phyloP scores from a whole-genome alignment of 169 alveolate species.

The Eimeria acervulina region DNA sequence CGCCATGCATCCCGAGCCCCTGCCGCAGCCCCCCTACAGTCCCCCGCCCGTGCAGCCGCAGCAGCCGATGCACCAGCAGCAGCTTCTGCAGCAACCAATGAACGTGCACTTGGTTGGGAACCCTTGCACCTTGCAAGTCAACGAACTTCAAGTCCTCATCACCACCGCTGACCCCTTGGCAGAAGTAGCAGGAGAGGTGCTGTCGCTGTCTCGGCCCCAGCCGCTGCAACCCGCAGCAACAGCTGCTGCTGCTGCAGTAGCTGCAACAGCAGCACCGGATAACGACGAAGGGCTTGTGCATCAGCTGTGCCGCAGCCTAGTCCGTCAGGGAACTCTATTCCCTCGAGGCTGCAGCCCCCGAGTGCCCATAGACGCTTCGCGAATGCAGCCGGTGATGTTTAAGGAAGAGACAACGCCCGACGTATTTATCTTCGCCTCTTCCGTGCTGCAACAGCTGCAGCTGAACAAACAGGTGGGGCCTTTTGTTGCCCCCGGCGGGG shows the following conservation, averaged over 20 bases:
- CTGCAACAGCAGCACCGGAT: neutral
- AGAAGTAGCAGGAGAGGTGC: conserved; percentile 75
- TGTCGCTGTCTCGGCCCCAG: conserved; percentile 37
- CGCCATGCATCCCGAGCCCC: conserved; percentile 79
- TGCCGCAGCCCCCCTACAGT: conserved; percentile 79
- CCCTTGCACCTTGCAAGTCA: conserved; percentile 73
- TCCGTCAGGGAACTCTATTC: conserved; percentile 77
- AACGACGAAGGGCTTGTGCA: conserved; percentile 23
- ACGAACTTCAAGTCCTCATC: conserved; percentile 69
- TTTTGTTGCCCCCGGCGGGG: neutral
- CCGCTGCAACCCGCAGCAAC: neutral
- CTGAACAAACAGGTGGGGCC: neutral
- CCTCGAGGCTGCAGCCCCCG: conserved; percentile 79
- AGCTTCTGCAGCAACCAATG: conserved; percentile 1
- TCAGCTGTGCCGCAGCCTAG: conserved; percentile 62
- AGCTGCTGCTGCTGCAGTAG: neutral
- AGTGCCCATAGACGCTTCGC: conserved; percentile 66
- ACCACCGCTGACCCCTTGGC: conserved; percentile 80
- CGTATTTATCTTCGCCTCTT: conserved; percentile 71
- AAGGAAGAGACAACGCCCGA: conserved; percentile 65
- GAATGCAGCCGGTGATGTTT: conserved; percentile 70
- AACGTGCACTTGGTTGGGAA: conserved; percentile 54
- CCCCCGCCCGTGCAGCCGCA: conserved; percentile 32
- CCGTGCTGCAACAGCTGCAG: conserved; percentile 71
- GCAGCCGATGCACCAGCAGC: conserved; percentile 55